Percentiles rank a stretch among this genome's conserved stretches.
Conservation (phyloP, 2,329 filamentous ascomycete species). For the Catunica adiposa region DNA sequence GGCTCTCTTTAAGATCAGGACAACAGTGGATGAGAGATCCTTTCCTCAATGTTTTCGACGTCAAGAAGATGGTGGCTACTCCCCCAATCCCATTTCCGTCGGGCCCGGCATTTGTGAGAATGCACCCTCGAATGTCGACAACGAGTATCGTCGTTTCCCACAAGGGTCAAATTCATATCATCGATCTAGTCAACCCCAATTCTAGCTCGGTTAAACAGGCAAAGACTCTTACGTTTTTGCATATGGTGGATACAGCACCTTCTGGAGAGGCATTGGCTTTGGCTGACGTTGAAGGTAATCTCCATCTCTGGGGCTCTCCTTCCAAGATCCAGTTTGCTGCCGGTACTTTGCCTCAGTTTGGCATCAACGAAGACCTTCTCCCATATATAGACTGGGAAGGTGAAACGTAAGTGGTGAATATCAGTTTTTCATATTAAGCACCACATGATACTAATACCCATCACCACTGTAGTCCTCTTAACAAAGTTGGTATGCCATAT, state of each 20-base stretch:
- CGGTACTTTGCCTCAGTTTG: conserved; percentile 61
- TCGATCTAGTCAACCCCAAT: conserved; percentile 88
- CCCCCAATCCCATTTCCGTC: conserved; percentile 85
- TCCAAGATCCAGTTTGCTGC: conserved; percentile 78
- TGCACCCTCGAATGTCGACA: conserved; percentile 91
- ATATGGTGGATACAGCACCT: conserved; percentile 69
- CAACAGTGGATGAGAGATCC: conserved; percentile 70
- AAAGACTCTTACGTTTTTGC: conserved; percentile 57
- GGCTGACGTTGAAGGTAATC: conserved; percentile 58
- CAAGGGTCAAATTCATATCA: conserved; percentile 83
- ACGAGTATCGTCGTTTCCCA: conserved; percentile 89
- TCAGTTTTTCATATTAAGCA: conserved; percentile 11
- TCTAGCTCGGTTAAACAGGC: conserved; percentile 72
- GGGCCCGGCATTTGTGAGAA: conserved; percentile 82
- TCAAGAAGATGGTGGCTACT: conserved; percentile 76
- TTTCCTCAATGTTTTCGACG: conserved; percentile 86
- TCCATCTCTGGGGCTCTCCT: conserved; percentile 80
- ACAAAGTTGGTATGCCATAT: conserved; percentile 76
- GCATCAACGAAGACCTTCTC: conserved; percentile 44
- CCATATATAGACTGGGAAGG: conserved; percentile 49
- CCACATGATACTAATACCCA: conserved; percentile 14
- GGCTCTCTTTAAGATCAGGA: conserved; percentile 66
- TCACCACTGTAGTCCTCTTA: conserved; percentile 55
- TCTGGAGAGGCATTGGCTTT: conserved; percentile 76
- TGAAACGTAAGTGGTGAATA: conserved; percentile 58